These are phyloP conservation scores for Penicillium atrosanguineum DNA, from an alignment of 495 filamentous ascomycete genomes.

Conservation along the genomic window DNA sequence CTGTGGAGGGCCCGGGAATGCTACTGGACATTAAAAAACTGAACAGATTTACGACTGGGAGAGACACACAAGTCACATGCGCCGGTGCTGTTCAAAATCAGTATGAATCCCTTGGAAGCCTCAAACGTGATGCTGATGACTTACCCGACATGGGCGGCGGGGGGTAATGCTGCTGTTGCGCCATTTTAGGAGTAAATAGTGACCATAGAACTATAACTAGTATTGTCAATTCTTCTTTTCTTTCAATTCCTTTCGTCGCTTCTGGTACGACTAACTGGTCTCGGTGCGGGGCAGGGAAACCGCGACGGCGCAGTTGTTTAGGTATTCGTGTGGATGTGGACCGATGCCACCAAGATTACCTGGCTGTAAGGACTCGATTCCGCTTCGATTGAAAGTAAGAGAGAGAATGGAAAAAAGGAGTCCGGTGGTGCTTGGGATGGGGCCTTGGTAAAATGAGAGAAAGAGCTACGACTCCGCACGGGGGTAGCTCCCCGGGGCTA, in stretches of 20 bases:
- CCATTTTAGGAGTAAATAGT: background rate
- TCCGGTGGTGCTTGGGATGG: background rate
- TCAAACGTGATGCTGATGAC: background rate
- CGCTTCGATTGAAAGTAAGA: background rate
- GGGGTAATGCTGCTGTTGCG: constrained; percentile 12
- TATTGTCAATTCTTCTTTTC: background rate
- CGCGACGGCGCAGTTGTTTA: background rate
- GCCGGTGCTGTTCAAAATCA: constrained; percentile 14
- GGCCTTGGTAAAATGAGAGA: background rate
- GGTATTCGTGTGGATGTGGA: no score
- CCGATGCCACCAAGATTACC: no score
- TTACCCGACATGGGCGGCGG: constrained; percentile 24
- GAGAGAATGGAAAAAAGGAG: background rate
- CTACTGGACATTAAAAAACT: constrained; percentile 6
- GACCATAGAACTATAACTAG: no score
- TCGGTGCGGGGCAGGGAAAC: constrained; percentile 4
- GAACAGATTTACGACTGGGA: no score
- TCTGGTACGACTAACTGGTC: background rate
- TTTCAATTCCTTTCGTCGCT: background rate
- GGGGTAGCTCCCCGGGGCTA: constrained; percentile 7
- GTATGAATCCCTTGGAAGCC: background rate
- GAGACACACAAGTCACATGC: constrained; percentile 21
- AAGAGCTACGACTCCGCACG: constrained; percentile 8
- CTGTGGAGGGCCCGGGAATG: constrained; percentile 14
- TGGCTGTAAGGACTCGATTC: no score